Conservation (phyloP, 2,329 filamentous ascomycete genomes). For the Fusarium sp. region DNA sequence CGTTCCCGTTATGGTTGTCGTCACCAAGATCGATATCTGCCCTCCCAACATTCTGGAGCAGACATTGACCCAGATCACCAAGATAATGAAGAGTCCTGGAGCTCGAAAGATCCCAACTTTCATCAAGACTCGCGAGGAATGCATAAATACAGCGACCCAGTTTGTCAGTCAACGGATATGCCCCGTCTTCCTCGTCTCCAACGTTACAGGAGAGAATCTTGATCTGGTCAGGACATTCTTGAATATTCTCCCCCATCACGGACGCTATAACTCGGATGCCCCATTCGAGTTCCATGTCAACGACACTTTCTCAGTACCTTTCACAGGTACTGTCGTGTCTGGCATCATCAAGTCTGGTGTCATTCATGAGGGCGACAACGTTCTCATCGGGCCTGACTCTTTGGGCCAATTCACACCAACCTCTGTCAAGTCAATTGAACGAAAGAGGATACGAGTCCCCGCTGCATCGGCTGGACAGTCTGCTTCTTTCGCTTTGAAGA, state of each 20-base stretch:
- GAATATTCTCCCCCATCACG: constrained; percentile 94
- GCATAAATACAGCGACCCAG: constrained; percentile 93
- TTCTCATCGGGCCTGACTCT: constrained; percentile 90
- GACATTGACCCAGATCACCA: constrained; percentile 89
- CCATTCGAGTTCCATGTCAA: constrained; percentile 97
- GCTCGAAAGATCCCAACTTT: constrained; percentile 96
- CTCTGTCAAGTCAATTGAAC: constrained; percentile 89
- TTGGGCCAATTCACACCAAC: constrained; percentile 90
- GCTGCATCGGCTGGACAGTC: constrained; percentile 92
- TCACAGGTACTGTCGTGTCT: constrained; percentile 94
- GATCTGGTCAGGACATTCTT: constrained; percentile 92
- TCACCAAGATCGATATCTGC: constrained; percentile 99
- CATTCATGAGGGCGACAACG: constrained; percentile 87
- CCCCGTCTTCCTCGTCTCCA: constrained; percentile 97
- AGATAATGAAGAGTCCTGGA: constrained; percentile 92
- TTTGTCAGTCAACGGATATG: constrained; percentile 96
- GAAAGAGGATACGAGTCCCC: constrained; percentile 89
- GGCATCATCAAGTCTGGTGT: constrained; percentile 91
- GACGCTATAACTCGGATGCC: constrained; percentile 87
- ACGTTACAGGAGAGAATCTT: constrained; percentile 92
- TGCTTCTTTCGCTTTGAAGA: constrained; percentile 89
- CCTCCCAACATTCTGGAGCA: constrained; percentile 94
- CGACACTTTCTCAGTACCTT: constrained; percentile 97
- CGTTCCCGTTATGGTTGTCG: constrained; percentile 96
- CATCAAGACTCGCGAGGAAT: constrained; percentile 90